phyloP scores from a whole-genome alignment of 352 stramenopile genomes.

The Phytophthora citricola region DNA sequence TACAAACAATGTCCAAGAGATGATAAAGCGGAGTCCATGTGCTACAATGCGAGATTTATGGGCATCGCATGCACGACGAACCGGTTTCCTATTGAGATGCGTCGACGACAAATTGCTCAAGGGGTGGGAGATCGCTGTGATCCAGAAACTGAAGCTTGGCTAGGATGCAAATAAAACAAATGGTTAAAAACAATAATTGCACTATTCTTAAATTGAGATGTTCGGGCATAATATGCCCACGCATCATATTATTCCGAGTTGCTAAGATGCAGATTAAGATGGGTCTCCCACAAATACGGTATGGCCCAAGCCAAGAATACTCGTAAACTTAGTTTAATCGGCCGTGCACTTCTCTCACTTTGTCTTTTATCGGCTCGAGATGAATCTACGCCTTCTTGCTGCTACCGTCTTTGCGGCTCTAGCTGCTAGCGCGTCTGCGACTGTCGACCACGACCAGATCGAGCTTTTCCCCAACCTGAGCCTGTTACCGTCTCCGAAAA shows the following conservation, averaged over 20 bases:
- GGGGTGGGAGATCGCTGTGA: slow-evolving; percentile 34
- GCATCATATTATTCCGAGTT: too few species aligned
- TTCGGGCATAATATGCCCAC: too few species aligned
- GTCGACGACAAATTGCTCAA: slow-evolving; percentile 37
- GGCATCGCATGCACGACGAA: slow-evolving; percentile 33
- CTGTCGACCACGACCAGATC: background rate
- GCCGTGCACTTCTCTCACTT: background rate
- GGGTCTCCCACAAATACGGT: too few species aligned
- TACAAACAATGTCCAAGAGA: slow-evolving; percentile 24
- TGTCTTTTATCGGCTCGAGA: background rate
- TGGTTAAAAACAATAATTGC: too few species aligned
- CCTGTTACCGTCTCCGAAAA: background rate
- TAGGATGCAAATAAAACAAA: slow-evolving; percentile 31
- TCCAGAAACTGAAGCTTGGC: slow-evolving; percentile 38
- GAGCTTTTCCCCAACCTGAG: background rate
- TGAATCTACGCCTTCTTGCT: background rate
- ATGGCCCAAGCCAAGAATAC: too few species aligned
- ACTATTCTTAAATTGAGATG: too few species aligned
- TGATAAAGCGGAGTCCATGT: slow-evolving; percentile 21
- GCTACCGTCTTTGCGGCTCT: background rate
- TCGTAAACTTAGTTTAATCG: too few species aligned
- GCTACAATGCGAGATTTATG: slow-evolving; percentile 44
- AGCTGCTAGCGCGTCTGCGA: background rate
- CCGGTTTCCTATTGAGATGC: slow-evolving; percentile 31
- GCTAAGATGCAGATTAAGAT: too few species aligned